These are phyloP conservation scores for Ramularia collo-cygni DNA, from an alignment of 2,329 filamentous ascomycete species.

Conservation along the genomic window DNA sequence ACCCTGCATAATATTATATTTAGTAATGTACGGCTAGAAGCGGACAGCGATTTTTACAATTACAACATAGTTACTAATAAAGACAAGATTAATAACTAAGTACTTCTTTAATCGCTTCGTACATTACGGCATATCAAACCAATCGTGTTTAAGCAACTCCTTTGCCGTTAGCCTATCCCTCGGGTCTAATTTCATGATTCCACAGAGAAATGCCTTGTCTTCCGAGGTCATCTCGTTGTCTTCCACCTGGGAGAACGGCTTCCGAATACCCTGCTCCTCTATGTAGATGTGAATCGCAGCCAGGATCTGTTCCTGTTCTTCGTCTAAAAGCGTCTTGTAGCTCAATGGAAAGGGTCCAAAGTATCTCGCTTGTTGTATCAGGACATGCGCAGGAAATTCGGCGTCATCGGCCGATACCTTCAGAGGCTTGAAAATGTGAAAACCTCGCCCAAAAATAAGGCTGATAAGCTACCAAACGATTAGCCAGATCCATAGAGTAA, in stretches of 20 bases:
- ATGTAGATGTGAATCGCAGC: constrained; percentile 12
- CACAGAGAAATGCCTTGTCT: constrained; percentile 33
- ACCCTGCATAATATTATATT: too few relatives aligned
- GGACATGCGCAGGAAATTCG: constrained; percentile 21
- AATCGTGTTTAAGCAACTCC: constrained; percentile 33
- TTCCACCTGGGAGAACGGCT: constrained; percentile 21
- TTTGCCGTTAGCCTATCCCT: constrained; percentile 37
- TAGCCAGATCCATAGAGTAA: constrained; percentile 3
- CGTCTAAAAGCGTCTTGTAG: constrained; percentile 18
- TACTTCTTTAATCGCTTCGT: too few relatives aligned
- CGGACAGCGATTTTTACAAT: too few relatives aligned
- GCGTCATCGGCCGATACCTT: constrained; percentile 19
- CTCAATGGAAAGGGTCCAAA: constrained; percentile 25
- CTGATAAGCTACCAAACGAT: constrained; percentile 22
- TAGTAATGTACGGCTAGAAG: too few relatives aligned
- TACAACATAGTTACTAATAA: too few relatives aligned
- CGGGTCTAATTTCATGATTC: constrained; percentile 40
- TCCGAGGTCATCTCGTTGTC: constrained; percentile 27
- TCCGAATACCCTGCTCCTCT: constrained; percentile 13
- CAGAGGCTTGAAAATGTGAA: constrained; percentile 23
- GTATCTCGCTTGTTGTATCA: constrained; percentile 22
- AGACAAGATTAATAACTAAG: too few relatives aligned
- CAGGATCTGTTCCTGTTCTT: constrained; percentile 13
- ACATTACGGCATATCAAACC: constrained; percentile 25
- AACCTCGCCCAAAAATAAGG: constrained; percentile 24